Percentiles rank a stretch among this genome's conserved stretches.
phyloP scores from a whole-genome alignment of 2,329 filamentous ascomycete species.

The Sporothrix humicola region DNA sequence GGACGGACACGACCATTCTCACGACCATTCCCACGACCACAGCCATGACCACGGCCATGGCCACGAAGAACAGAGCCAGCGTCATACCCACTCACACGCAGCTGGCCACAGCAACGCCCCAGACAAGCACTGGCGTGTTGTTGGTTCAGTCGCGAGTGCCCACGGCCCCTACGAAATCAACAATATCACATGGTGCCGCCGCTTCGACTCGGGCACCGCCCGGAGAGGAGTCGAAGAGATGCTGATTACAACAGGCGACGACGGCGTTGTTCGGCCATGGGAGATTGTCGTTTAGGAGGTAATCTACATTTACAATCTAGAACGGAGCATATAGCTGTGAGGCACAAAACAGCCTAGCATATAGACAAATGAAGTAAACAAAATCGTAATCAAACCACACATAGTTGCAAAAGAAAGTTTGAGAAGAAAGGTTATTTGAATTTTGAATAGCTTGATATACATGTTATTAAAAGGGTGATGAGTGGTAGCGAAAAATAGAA shows the following conservation, averaged over 20 bases:
- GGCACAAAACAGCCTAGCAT: no score
- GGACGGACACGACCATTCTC: slow-evolving; percentile 31
- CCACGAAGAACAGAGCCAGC: background rate
- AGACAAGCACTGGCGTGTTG: slow-evolving; percentile 66
- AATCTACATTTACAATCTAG: background rate
- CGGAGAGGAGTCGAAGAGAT: slow-evolving; percentile 74
- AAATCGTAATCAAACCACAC: background rate
- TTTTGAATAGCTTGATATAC: background rate
- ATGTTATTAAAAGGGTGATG: background rate
- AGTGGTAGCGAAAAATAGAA: background rate
- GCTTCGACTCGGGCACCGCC: slow-evolving; percentile 69
- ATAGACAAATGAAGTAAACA: background rate
- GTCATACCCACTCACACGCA: background rate
- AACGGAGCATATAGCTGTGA: background rate
- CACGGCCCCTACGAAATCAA: slow-evolving; percentile 96
- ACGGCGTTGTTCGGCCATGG: slow-evolving; percentile 88
- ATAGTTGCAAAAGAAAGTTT: background rate
- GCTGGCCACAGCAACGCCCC: background rate
- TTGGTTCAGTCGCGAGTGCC: slow-evolving; percentile 72
- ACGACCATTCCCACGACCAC: slow-evolving; percentile 22
- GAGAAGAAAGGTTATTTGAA: background rate
- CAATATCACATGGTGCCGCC: slow-evolving; percentile 83
- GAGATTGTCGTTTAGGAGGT: slow-evolving; percentile 45
- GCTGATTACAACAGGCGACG: slow-evolving; percentile 88
- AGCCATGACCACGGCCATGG: slow-evolving; percentile 44